Evolutionary conservation across 345 rosid genomes (phyloP), one percentile per base, ranked within the genome.

Genomic region (Salix caprea): DNA sequence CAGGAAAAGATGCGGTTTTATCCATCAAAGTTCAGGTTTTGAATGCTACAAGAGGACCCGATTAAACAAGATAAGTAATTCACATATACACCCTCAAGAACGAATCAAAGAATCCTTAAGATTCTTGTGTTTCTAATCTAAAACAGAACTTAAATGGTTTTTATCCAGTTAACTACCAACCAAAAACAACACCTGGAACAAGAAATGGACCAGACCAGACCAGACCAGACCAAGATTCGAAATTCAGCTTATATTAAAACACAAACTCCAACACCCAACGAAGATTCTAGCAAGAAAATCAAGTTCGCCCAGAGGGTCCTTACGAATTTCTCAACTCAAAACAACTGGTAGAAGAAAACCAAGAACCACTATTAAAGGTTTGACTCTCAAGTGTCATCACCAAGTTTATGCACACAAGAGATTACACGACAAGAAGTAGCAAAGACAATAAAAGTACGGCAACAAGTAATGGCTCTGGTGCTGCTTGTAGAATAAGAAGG

Each of bases 41-140:
- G 58, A 70, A 77, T 65, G 82, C 78, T 74, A 82, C 68, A 56
- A 36, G 42, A 76, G 67, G 76, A 75, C 69, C 50, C 21, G 67
- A 67, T 56, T 74, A 75, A 84, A 74, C 78, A 79, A 80, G 82
- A 82, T 52, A 54, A 77, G 82, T 72, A 74, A 79, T 36, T 75
- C 78, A 70, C 72, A 34, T 70, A 48, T 72, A 48, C 40, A 71
- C 70, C 76, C 84, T 67, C 74, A 52, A 66, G 26, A 36, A 71
- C 82, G 80, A 86, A 85, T 76, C 70, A 78, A 82, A 76, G 84
- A 85, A 80, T 80, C 86, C 71, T 62, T 65, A 10, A 68, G 85
- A 80, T 80, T 84, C 84, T 30, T 74, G 70, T 67, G 37, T 32
- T 52, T 52, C 46, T 67, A 60, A 46, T 62, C 69, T 69, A 13